Evolutionary conservation across 1,284 basidiomycete species (phyloP), one percentile per base, ranked within the genome.

Genomic region (Cryptococcus sp.): DNA sequence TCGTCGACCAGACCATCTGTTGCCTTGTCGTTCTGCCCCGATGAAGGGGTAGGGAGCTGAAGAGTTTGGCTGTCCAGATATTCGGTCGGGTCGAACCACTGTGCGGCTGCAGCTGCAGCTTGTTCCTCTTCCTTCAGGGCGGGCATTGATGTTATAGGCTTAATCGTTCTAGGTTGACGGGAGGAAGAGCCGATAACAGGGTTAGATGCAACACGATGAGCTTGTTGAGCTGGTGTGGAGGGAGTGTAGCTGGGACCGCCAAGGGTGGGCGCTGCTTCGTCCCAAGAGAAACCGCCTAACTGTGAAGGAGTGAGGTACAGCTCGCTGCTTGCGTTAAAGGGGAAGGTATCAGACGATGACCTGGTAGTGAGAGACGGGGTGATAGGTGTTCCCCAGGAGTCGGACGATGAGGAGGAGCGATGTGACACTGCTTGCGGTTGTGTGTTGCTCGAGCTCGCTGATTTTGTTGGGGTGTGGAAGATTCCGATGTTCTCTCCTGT

Each of bases 61-160:
- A 39, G 22, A 19, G 31, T 27, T n/a, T 46, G 49, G 16, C 35
- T 27, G 8, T 57, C 63, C 27, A 54, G 20, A 15, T 56, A 53
- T 5, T 50, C 50, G 6, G 58, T 42, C 13, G 60, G 60, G 46
- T 70, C 65, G 47, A 70, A 63, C 69, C 68, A 69, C 31, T 60
- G 56, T 15, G 46, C 39, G 4, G 39, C 17, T 5, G 50, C 48
- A 5, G 47, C 38, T 5, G 47, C n/a, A 3, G 35, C 16, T 23
- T 58, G 41, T n/a, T 66, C 66, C 50, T 74, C 71, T 55, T 74
- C 72, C 49, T 62, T 69, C 16, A 74, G 60, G 15, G 68, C 57
- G 13, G 72, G 69, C 72, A 74, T 72, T 31, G 72, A 74, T 10
- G 61, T 42, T 46, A 72, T 58, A 16, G 58, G 59, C 46, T 66